Percentiles rank a stretch among this genome's conserved stretches.
phyloP scores from a whole-genome alignment of 2,329 filamentous ascomycete genomes.

The Colletotrichum sp. region DNA sequence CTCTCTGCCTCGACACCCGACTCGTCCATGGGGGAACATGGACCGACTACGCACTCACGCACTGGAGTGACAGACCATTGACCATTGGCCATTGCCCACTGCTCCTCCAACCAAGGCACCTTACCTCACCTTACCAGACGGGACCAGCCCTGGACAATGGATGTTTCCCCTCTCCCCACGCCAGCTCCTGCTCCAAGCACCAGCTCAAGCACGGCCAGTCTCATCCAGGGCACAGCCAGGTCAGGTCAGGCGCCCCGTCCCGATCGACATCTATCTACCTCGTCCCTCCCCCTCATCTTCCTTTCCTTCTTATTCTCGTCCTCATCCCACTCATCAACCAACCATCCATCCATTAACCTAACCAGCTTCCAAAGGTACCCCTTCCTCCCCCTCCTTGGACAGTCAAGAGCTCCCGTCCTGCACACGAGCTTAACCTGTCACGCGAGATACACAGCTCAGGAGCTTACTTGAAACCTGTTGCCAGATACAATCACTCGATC shows the following conservation, averaged over 20 bases:
- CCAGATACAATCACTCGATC: neutral
- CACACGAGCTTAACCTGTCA: neutral
- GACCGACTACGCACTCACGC: neutral
- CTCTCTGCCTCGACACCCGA: neutral
- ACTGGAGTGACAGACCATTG: neutral
- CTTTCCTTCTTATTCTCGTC: slow-evolving; percentile 13
- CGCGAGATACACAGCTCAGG: neutral
- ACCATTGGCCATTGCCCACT: neutral
- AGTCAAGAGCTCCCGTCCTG: neutral
- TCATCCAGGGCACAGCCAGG: neutral
- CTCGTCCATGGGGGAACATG: neutral
- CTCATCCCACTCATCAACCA: slow-evolving; percentile 8
- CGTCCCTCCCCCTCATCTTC: neutral
- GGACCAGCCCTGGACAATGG: neutral
- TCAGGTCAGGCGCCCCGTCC: slow-evolving; percentile 8
- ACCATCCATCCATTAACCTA: neutral
- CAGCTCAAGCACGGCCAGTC: neutral
- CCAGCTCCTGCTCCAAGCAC: neutral
- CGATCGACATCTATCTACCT: slow-evolving; percentile 15
- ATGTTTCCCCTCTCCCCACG: neutral
- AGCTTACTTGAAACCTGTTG: neutral
- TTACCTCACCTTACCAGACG: neutral
- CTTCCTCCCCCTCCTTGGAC: neutral
- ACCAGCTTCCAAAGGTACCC: slow-evolving; percentile 14
- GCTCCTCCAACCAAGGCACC: neutral